A percentile compares a stretch with the other conserved stretches of the same genome.
Conservation (phyloP, 2,329 filamentous ascomycete genomes). For the Pestalotiopsis sp. region DNA sequence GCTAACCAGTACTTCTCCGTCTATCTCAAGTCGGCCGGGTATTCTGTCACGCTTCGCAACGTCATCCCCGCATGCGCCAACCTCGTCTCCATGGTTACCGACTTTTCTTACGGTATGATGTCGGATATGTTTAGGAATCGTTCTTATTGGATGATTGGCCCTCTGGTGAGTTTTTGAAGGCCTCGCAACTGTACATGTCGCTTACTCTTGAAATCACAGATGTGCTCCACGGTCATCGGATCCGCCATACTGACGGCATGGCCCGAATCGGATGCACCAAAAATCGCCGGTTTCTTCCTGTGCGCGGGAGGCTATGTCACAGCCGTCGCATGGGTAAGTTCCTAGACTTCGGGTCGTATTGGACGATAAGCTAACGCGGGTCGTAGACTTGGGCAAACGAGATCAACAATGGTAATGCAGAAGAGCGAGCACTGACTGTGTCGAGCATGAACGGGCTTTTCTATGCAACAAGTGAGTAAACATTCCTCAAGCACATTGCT, state of each 20-base stretch:
- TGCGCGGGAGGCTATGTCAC: slow-evolving; percentile 15
- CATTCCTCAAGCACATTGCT: neutral
- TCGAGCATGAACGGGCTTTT: slow-evolving; percentile 33
- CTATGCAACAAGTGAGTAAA: slow-evolving; percentile 23
- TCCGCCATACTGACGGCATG: slow-evolving; percentile 12
- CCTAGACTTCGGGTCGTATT: neutral
- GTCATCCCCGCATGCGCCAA: slow-evolving; percentile 18
- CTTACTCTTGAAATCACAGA: neutral
- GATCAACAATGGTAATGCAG: slow-evolving; percentile 30
- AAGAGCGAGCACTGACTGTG: slow-evolving; percentile 32
- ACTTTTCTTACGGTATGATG: slow-evolving; percentile 13
- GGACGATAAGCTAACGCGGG: slow-evolving; percentile 12
- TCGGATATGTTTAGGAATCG: slow-evolving; percentile 13
- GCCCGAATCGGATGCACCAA: slow-evolving; percentile 10
- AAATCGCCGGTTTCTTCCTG: slow-evolving; percentile 9
- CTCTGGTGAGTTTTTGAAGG: slow-evolving; percentile 1
- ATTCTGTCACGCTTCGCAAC: slow-evolving; percentile 17
- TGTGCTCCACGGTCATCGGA: slow-evolving; percentile 10
- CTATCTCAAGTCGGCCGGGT: slow-evolving; percentile 20
- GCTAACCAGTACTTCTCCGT: slow-evolving; percentile 23
- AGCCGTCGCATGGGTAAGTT: slow-evolving; percentile 29
- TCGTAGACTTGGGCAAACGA: slow-evolving; percentile 32
- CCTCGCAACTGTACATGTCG: neutral
- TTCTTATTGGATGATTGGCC: slow-evolving; percentile 12
- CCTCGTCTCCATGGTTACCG: slow-evolving; percentile 11